Evolutionary conservation across 768 basidiomycete species (phyloP), one percentile per base, ranked within the genome.

Genomic region (Austroboletus eburneus): DNA sequence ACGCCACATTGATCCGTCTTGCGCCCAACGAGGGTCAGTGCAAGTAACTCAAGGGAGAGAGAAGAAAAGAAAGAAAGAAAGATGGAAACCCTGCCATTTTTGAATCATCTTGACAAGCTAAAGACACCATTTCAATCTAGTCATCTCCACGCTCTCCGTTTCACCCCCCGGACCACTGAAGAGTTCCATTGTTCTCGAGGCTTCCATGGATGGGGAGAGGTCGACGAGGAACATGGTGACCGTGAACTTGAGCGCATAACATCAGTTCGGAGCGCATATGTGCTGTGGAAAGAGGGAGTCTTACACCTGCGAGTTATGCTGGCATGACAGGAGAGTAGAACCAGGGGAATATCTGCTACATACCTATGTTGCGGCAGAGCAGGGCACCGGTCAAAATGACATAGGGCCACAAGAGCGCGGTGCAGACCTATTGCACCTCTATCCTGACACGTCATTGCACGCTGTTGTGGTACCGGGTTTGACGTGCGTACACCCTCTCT

Each of bases 1-100:
- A 97, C 79, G n/a, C 91, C 90, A 61, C 91, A 91, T 60, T 91
- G 83, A 60, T 95, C 94, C 9, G 94, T 97, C 72, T 95, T 96
- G 34, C 94, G 76, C 13, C 85, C 88, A 54, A 87, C 81, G 61
- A 83, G 91, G 54, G 96, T 92, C 94, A n/a, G n/a, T n/a, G n/a
- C n/a, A n/a, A n/a, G n/a, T n/a, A n/a, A n/a, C n/a, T n/a, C 10
- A n/a, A 14, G 1, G 21, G 22, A 37, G 14, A 20, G 34, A 3
- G 23, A 5, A 2, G 29, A 12, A 34, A 18, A 39, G 27, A 42
- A 16, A 4, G 24, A n/a, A 34, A 18, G 38, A 25, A 42, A 16
- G 4, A 23, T n/a, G 22, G 12, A 14, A 59, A n/a, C n/a, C 64
- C 9, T 44, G 88, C 90, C 85, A 95, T 92, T 50, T 94, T 88